A percentile compares a stretch with the other conserved stretches of the same genome.
Evolutionary conservation across 75 land plant genomes (phyloP).

Genomic region (Ceratopteris richardii): DNA sequence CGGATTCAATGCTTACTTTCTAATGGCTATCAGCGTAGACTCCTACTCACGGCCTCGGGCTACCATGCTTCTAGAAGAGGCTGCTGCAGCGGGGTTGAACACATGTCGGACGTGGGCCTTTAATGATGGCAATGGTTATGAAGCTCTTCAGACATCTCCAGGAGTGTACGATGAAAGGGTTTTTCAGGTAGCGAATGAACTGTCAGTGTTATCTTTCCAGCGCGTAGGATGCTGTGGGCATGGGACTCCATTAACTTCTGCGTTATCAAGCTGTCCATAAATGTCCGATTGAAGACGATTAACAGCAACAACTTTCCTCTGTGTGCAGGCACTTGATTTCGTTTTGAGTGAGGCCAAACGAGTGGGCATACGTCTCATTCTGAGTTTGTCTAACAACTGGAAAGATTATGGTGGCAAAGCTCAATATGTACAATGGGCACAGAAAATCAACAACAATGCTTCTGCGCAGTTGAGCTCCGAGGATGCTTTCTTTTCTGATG

Average conservation of each 20-base stretch:
- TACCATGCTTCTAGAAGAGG: conserved; percentile 4
- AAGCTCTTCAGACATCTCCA: conserved; percentile 23
- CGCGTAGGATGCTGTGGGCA: no score
- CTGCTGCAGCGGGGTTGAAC: conserved; percentile 12
- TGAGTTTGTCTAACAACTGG: conserved; percentile 33
- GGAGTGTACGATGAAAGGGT: conserved; percentile 21
- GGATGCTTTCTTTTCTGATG: conserved; percentile 29
- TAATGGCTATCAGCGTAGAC: conserved; percentile 27
- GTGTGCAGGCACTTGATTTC: conserved; percentile 32
- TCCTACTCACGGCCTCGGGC: background rate
- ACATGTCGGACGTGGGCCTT: conserved; percentile 38
- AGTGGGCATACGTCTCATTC: conserved; percentile 19
- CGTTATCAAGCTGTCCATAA: no score
- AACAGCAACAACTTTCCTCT: no score
- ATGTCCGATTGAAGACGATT: no score
- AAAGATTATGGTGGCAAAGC: conserved; percentile 32
- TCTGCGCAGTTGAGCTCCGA: conserved; percentile 1
- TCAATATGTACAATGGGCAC: conserved; percentile 38
- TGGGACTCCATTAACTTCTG: no score
- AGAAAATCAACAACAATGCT: conserved; percentile 4
- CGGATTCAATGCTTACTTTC: conserved; percentile 34
- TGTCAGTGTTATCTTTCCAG: no score
- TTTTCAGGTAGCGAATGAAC: conserved; percentile 11
- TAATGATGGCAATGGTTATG: conserved; percentile 19
- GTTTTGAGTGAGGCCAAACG: conserved; percentile 21